phyloP scores from a whole-genome alignment of 2,329 filamentous ascomycete species.

The Aspergillus sp. region DNA sequence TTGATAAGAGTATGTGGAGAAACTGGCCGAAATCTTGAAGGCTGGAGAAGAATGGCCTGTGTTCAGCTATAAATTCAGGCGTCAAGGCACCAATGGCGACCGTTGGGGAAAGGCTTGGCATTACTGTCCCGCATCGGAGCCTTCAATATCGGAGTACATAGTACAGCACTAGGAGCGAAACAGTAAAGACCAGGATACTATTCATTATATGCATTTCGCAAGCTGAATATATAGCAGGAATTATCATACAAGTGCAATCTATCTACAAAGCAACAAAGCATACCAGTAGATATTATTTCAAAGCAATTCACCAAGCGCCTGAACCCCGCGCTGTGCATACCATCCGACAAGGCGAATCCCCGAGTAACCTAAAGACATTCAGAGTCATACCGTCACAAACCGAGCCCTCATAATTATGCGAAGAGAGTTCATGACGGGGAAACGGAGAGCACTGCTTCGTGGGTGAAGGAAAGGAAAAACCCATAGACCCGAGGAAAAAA shows the following conservation, averaged over 20 bases:
- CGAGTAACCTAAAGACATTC: neutral
- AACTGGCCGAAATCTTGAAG: too few relatives aligned
- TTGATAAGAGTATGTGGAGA: too few relatives aligned
- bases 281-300: conserved; percentile 4
- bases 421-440: neutral
- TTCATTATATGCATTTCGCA: neutral
- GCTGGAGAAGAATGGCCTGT: too few relatives aligned
- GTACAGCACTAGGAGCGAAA: neutral
- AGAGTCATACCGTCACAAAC: neutral
- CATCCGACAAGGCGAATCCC: conserved; percentile 13
- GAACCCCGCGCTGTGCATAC: conserved; percentile 40
- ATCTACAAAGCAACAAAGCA: conserved; percentile 11
- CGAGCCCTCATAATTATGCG: neutral
- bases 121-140: too few relatives aligned
- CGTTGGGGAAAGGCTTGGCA: too few relatives aligned
- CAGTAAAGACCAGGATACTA: conserved; percentile 1
- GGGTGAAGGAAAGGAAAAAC: neutral
- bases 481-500: conserved; percentile 4
- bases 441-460: neutral
- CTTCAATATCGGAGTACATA: neutral
- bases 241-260: conserved; percentile 11
- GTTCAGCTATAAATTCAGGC: too few relatives aligned
- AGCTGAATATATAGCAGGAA: conserved; percentile 6
- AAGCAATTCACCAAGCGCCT: conserved; percentile 31
- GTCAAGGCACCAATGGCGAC: too few relatives aligned